Conservation (phyloP, 495 filamentous ascomycete species). For the Parathielavia appendiculata region DNA sequence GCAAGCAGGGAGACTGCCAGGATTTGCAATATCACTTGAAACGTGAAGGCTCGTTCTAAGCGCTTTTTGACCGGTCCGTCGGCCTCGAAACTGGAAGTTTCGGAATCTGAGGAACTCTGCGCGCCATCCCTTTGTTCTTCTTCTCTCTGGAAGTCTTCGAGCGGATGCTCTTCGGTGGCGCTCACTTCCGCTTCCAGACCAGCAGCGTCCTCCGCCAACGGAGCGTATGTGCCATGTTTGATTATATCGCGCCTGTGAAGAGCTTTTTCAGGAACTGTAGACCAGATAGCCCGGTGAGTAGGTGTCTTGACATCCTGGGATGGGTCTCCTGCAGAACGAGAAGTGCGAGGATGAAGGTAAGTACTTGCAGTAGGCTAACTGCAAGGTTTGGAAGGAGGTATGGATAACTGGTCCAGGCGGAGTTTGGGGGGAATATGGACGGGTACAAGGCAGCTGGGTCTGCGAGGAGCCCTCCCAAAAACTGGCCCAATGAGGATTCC, state of each 20-base stretch:
- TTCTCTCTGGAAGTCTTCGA: neutral
- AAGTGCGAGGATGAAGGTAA: slow-evolving; percentile 4
- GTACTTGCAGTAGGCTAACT: slow-evolving; percentile 3
- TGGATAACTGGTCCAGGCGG: slow-evolving; percentile 2
- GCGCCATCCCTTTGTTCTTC: neutral
- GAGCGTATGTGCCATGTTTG: neutral
- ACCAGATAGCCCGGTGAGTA: neutral
- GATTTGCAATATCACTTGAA: slow-evolving; percentile 9
- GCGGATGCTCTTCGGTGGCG: neutral
- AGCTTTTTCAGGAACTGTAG: neutral
- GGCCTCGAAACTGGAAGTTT: neutral
- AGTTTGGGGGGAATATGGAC: slow-evolving; percentile 3
- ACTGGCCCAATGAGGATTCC: slow-evolving; percentile 15
- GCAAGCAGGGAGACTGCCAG: slow-evolving; percentile 14
- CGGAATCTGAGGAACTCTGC: neutral
- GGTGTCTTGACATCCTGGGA: neutral
- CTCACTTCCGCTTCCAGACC: neutral
- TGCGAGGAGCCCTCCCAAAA: slow-evolving; percentile 13
- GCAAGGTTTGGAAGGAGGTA: slow-evolving; percentile 14
- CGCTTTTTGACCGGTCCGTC: neutral
- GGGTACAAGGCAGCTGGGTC: slow-evolving; percentile 9
- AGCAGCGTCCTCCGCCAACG: neutral
- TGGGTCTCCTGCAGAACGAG: slow-evolving; percentile 8
- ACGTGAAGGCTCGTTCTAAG: neutral
- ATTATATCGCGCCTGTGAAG: neutral